Evolutionary conservation across 805 yeast genomes (phyloP).

Genomic region (Maudiozyma bulderi): DNA sequence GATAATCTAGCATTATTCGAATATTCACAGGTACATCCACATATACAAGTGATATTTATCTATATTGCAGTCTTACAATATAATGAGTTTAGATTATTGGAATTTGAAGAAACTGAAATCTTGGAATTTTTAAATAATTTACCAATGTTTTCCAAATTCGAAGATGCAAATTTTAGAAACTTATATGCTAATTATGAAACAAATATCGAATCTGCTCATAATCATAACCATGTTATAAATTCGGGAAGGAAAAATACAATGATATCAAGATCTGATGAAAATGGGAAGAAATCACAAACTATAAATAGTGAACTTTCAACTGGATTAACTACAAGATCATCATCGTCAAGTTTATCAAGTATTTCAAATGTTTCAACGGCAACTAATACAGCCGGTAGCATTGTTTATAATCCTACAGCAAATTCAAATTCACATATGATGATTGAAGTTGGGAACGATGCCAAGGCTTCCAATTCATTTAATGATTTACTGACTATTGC

Average conservation of each 20-base stretch:
- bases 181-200: conserved; percentile 10
- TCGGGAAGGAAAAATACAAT: neutral
- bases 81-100: conserved; percentile 67
- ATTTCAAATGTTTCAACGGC: neutral
- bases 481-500: conserved; percentile 68
- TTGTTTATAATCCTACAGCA: neutral
- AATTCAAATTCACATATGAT: conserved; percentile 16
- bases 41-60: conserved; percentile 64
- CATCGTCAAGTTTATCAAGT: conserved; percentile 1
- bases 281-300: neutral
- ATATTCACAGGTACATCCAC: conserved; percentile 54
- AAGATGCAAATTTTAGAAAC: conserved; percentile 24
- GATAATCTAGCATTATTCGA: conserved; percentile 7
- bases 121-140: conserved; percentile 59
- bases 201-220: neutral
- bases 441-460: conserved; percentile 31
- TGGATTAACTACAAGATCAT: conserved; percentile 4
- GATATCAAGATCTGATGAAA: neutral
- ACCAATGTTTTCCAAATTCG: conserved; percentile 27
- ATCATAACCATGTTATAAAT: neutral
- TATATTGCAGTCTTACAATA: conserved; percentile 73
- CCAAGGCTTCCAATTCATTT: conserved; percentile 47
- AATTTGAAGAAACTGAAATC: conserved; percentile 84
- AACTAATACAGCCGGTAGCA: neutral
- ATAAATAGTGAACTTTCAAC: conserved; percentile 9